Base-by-base conservation (phyloP, 2,329 filamentous ascomycete species). In the Ploettnerulaceae sp. region DNA sequence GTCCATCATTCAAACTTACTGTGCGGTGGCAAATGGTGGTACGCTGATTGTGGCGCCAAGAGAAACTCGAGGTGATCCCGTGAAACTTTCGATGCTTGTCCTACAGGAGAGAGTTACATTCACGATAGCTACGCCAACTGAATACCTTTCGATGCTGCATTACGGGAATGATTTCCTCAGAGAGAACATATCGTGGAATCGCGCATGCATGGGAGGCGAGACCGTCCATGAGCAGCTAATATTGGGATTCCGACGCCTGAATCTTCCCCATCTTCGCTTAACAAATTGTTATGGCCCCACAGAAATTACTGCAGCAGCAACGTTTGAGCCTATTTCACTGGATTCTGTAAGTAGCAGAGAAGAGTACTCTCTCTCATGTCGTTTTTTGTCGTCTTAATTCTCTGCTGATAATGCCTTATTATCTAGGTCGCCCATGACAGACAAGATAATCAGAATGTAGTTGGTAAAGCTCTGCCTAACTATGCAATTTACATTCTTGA, bases 401-500 rank as follows among this genome's bases (percentile, higher is more conserved):
- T n/a, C n/a, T n/a, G n/a, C n/a, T n/a, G n/a, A n/a, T n/a, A n/a
- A n/a, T n/a, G n/a, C n/a, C n/a, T n/a, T n/a, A n/a, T n/a, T n/a
- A n/a, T n/a, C n/a, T n/a, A n/a, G n/a, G n/a, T n/a, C n/a, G n/a
- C n/a, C n/a, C n/a, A n/a, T n/a, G n/a, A n/a, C n/a, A n/a, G n/a
- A n/a, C n/a, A n/a, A n/a, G n/a, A n/a, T n/a, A n/a, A n/a, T n/a
- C n/a, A n/a, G n/a, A n/a, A n/a, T 28, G 25, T 28, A 28, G 25
- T 21, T 12, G 48, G 43, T 7, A 20, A 20, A 3, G n/a, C 39
- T 3, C 12, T 50, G 4, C 48, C 54, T 11, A 54, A 54, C 24
- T 52, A 49, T 64, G 28, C 36, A 14, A 0, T 43, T 14, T 71
- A 68, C 47, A 63, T 75, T 29, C 14, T 74, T 0, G 71, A 73